Conservation (phyloP, 2,329 filamentous ascomycete genomes). For the Aspergillus viridinutans region DNA sequence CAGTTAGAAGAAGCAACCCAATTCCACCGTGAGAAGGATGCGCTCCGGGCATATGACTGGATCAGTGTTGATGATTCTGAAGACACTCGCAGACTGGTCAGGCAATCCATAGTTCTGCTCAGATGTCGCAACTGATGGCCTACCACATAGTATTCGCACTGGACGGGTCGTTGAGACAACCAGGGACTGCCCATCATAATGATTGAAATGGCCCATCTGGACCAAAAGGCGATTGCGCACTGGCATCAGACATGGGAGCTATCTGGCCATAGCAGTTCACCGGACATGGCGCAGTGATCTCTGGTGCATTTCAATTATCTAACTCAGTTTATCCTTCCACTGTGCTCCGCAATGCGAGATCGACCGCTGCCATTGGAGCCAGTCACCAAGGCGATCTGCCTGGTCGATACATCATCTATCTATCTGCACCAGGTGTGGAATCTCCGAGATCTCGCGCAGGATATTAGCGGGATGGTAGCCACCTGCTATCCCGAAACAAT, state of each 20-base stretch:
- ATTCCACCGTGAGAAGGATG: constrained; percentile 13
- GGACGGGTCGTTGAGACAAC: constrained; percentile 23
- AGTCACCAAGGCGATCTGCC: constrained; percentile 14
- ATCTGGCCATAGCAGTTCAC: not conserved
- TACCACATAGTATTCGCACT: constrained; percentile 21
- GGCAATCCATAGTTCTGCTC: not conserved
- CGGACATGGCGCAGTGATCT: constrained; percentile 19
- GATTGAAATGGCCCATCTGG: constrained; percentile 13
- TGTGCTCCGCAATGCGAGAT: constrained; percentile 18
- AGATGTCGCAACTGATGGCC: not conserved
- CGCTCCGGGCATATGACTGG: constrained; percentile 13
- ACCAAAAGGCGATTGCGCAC: constrained; percentile 5
- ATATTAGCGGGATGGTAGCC: constrained; percentile 20
- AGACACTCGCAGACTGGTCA: constrained; percentile 15
- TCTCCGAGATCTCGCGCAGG: constrained; percentile 16
- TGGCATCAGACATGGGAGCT: constrained; percentile 15
- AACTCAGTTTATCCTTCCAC: constrained; percentile 19
- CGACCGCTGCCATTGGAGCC: constrained; percentile 1
- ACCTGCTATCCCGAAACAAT: constrained; percentile 27
- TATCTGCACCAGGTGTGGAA: constrained; percentile 20
- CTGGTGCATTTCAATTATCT: constrained; percentile 16
- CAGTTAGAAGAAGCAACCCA: constrained; percentile 12
- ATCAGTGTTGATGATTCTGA: constrained; percentile 18
- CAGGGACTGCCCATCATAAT: constrained; percentile 18
- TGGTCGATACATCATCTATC: constrained; percentile 19